Percentiles rank a stretch among this genome's conserved stretches.
Evolutionary conservation across 1,284 basidiomycete genomes (phyloP).

Genomic region (Cyathus olla): DNA sequence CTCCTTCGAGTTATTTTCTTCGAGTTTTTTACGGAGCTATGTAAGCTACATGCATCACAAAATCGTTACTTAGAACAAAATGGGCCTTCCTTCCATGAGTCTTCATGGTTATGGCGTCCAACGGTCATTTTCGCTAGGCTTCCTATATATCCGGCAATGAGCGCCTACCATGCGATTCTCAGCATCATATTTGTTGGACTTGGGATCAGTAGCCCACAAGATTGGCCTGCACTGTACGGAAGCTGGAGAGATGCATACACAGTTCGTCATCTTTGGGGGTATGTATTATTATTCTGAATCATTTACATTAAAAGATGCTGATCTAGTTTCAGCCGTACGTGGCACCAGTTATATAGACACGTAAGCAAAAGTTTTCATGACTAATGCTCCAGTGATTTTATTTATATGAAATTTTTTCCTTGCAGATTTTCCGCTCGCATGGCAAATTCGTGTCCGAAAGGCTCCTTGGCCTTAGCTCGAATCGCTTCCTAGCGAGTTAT

Average conservation of each 20-base stretch:
- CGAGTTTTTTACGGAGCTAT: constrained; percentile 6
- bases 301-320: not conserved
- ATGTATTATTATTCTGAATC: not conserved
- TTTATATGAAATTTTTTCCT: too few species aligned
- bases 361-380: not conserved
- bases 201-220: constrained; percentile 17
- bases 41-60: constrained; percentile 3
- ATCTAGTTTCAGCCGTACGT: not conserved
- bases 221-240: constrained; percentile 23
- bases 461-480: not conserved
- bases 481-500: not conserved
- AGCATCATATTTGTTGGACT: constrained; percentile 13
- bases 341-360: too few species aligned
- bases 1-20: constrained; percentile 6
- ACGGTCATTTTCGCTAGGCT: not conserved
- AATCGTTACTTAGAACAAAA: constrained; percentile 8
- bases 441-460: not conserved
- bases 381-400: not conserved
- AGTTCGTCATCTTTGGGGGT: constrained; percentile 20
- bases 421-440: not conserved
- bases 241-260: constrained; percentile 14
- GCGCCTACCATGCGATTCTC: constrained; percentile 4
- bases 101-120: constrained; percentile 10
- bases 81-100: constrained; percentile 8
- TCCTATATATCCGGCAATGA: constrained; percentile 6